phyloP scores from a whole-genome alignment of 1,139 yeast genomes.

The Yamadazyma taylorii region DNA sequence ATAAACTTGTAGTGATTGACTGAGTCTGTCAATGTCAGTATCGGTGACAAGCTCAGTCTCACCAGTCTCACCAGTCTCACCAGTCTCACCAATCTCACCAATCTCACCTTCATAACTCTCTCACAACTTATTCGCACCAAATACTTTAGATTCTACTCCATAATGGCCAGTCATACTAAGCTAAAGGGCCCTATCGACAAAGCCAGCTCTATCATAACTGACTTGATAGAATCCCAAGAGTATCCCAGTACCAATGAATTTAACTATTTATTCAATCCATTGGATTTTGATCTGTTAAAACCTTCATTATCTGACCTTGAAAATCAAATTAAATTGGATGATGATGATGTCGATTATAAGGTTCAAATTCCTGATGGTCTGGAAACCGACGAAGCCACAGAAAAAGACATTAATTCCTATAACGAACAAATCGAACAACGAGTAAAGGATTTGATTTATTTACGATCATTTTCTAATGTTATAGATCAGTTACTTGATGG shows the following conservation, averaged over 20 bases:
- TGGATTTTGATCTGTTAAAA: too few species aligned
- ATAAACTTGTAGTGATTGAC: too few species aligned
- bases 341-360: background rate
- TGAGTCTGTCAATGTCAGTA: too few species aligned
- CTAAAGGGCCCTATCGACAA: conserved; percentile 61
- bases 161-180: conserved; percentile 70
- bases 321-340: too few species aligned
- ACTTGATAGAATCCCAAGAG: background rate
- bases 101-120: too few species aligned
- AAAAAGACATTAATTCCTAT: conserved; percentile 3
- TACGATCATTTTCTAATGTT: conserved; percentile 6
- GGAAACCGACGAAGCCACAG: conserved; percentile 1
- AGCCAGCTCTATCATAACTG: conserved; percentile 24
- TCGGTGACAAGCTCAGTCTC: too few species aligned
- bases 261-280: too few species aligned
- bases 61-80: too few species aligned
- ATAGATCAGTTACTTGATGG: background rate
- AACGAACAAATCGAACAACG: conserved; percentile 7
- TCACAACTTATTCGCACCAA: too few species aligned
- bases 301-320: too few species aligned
- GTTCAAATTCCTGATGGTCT: conserved; percentile 3
- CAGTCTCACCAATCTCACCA: too few species aligned
- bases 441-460: conserved; percentile 4
- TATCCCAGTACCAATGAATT: too few species aligned
- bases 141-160: conserved; percentile 76